Evolutionary conservation across 2,329 filamentous ascomycete genomes (phyloP).

Genomic region (Taxawa tesnikishii): DNA sequence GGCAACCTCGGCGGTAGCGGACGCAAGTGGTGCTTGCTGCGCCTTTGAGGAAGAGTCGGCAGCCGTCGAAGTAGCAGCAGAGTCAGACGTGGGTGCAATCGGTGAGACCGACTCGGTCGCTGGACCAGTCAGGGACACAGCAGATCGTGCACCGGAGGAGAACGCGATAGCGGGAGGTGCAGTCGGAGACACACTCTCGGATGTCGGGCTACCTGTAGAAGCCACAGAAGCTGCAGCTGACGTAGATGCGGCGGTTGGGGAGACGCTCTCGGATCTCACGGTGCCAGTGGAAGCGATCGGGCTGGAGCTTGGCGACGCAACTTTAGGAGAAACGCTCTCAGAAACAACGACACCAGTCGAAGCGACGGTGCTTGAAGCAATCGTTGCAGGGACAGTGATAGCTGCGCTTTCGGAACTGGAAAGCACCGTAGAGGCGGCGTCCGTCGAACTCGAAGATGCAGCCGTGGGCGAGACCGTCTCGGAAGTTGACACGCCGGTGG

Average conservation of each 20-base stretch:
- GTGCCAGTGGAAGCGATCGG: conserved; percentile 8
- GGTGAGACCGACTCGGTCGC: background rate
- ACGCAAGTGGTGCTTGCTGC: too few species aligned
- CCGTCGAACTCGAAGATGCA: background rate
- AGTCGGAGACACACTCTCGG: conserved; percentile 3
- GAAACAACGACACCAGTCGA: conserved; percentile 3
- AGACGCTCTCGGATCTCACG: conserved; percentile 1
- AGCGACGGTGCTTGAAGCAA: too few species aligned
- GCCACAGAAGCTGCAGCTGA: background rate
- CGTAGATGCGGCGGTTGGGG: background rate
- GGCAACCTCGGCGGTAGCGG: too few species aligned
- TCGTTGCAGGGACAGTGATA: too few species aligned
- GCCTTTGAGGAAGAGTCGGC: too few species aligned
- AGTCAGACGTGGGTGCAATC: background rate
- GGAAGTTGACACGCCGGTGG: background rate
- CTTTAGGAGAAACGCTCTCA: conserved; percentile 3
- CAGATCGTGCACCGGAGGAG: too few species aligned
- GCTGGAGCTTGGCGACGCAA: background rate
- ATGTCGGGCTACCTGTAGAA: conserved; percentile 3
- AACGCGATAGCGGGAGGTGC: background rate
- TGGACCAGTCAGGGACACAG: too few species aligned
- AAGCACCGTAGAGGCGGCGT: too few species aligned
- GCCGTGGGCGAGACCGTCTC: conserved; percentile 1
- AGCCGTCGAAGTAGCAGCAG: too few species aligned
- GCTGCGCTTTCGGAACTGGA: too few species aligned